These are phyloP conservation scores for Pichia deserticola DNA, from an alignment of 805 yeast genomes.

Conservation along the genomic window DNA sequence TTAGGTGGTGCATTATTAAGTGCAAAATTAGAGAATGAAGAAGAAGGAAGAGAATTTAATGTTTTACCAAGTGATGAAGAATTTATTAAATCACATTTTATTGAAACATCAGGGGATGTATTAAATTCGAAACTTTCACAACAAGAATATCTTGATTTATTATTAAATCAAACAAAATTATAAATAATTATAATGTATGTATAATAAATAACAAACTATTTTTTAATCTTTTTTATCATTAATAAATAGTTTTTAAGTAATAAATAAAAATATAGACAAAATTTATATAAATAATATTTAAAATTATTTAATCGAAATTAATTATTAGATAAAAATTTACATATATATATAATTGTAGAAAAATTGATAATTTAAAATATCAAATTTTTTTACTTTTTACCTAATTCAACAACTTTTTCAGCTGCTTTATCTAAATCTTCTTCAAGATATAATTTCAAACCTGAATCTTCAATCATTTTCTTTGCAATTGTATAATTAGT, in stretches of 20 bases:
- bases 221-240: too few relatives aligned
- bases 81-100: slow-evolving; percentile 3
- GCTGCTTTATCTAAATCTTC: slow-evolving; percentile 97
- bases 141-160: slow-evolving; percentile 27
- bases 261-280: neutral
- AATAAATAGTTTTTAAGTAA: too few relatives aligned
- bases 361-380: too few relatives aligned
- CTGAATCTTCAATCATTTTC: slow-evolving; percentile 77
- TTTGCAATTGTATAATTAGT: slow-evolving; percentile 89
- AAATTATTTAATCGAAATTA: neutral
- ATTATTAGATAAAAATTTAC: neutral
- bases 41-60: slow-evolving; percentile 30
- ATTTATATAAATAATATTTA: neutral
- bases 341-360: too few relatives aligned
- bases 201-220: too few relatives aligned
- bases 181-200: neutral
- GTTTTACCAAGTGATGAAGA: slow-evolving; percentile 8
- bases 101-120: slow-evolving; percentile 3
- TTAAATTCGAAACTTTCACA: slow-evolving; percentile 21
- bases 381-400: slow-evolving; percentile 9
- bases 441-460: slow-evolving; percentile 85
- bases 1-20: slow-evolving; percentile 64
- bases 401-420: slow-evolving; percentile 78
- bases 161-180: slow-evolving; percentile 19
- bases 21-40: slow-evolving; percentile 58